Evolutionary conservation across 352 stramenopile genomes (phyloP).

Genomic region (Globisporangium spinosum): DNA sequence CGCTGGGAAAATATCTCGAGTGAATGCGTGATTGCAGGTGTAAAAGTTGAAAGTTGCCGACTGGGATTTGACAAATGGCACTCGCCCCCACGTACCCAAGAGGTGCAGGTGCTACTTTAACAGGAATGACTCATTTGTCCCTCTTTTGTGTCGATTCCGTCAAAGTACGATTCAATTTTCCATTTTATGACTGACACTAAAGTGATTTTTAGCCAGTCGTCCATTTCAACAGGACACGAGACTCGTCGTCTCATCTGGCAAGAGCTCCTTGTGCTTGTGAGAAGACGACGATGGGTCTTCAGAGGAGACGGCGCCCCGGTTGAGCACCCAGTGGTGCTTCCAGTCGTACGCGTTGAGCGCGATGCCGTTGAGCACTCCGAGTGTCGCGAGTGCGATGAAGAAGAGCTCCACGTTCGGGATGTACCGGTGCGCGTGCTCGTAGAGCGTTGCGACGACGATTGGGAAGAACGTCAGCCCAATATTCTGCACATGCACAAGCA

Average conservation of each 20-base stretch:
- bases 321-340: constrained; percentile 21
- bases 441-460: constrained; percentile 45
- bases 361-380: constrained; percentile 36
- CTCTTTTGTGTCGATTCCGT: neutral
- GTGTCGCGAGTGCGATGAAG: constrained; percentile 37
- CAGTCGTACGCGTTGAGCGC: constrained; percentile 89
- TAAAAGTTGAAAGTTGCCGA: neutral
- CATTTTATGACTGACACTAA: constrained; percentile 2
- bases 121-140: neutral
- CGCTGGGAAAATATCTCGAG: neutral
- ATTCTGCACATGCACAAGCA: constrained; percentile 31
- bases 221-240: constrained; percentile 7
- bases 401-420: constrained; percentile 56
- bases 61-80: neutral
- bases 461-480: constrained; percentile 61
- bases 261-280: neutral
- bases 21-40: neutral
- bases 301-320: constrained; percentile 1
- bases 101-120: neutral
- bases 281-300: neutral
- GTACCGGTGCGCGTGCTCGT: constrained; percentile 33
- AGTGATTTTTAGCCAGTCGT: neutral
- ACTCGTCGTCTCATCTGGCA: constrained; percentile 7
- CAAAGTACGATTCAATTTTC: constrained; percentile 4
- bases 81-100: neutral